Evolutionary conservation across 164 flowering plant species (phyloP).

Genomic region (Vitis cinerea): DNA sequence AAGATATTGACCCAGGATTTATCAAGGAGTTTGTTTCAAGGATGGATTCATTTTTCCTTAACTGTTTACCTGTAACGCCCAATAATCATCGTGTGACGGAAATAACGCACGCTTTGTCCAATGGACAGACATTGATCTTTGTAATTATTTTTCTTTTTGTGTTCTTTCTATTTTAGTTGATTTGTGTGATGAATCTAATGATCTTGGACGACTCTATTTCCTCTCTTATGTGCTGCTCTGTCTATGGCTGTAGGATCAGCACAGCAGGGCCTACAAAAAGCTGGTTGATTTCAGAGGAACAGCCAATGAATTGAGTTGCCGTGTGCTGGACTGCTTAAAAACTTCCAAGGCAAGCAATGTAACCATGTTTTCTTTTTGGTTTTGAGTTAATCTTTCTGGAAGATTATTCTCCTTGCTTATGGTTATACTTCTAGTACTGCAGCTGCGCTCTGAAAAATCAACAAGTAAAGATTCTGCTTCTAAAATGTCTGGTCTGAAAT

Average conservation of each 20-base stretch:
- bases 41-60: slow-evolving; percentile 47
- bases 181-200: not conserved
- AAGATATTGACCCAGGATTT: slow-evolving; percentile 43
- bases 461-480: slow-evolving; percentile 19
- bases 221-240: not conserved
- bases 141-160: slow-evolving; percentile 44
- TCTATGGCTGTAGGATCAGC: slow-evolving; percentile 60
- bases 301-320: slow-evolving; percentile 55
- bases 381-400: not conserved
- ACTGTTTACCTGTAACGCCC: slow-evolving; percentile 70
- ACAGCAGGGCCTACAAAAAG: slow-evolving; percentile 62
- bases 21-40: slow-evolving; percentile 35
- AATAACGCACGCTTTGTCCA: slow-evolving; percentile 32
- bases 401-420: slow-evolving; percentile 5
- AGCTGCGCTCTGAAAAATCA: slow-evolving; percentile 49
- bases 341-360: slow-evolving; percentile 65
- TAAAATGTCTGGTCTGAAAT: slow-evolving; percentile 52
- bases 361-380: not conserved
- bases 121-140: slow-evolving; percentile 49
- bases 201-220: not conserved
- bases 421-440: slow-evolving; percentile 24
- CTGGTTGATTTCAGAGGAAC: slow-evolving; percentile 55
- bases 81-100: slow-evolving; percentile 79
- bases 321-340: slow-evolving; percentile 56
- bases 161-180: not conserved